A percentile compares a stretch with the other conserved stretches of the same genome.
Evolutionary conservation across 352 stramenopile genomes (phyloP).

Genomic region (Pythium myriotylum): DNA sequence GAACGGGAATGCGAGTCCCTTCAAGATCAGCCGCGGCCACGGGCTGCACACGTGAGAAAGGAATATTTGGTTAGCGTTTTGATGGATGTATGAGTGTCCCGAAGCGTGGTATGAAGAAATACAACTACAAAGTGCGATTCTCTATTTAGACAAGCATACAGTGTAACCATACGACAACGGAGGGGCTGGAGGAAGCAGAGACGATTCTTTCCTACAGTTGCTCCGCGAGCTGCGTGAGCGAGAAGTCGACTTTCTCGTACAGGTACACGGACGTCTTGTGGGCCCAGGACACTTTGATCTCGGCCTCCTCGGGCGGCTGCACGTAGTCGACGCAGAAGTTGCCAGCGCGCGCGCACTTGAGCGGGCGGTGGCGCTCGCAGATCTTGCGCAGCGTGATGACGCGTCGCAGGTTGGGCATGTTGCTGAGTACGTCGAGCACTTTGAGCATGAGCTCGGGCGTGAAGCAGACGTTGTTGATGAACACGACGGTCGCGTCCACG

Average conservation of each 20-base stretch:
- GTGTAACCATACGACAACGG: background rate
- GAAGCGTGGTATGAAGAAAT: background rate
- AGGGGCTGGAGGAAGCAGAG: background rate
- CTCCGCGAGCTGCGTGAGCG: slow-evolving; percentile 38
- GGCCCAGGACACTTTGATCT: slow-evolving; percentile 84
- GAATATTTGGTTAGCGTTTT: background rate
- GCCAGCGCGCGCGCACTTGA: slow-evolving; percentile 55
- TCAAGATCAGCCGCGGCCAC: slow-evolving; percentile 47
- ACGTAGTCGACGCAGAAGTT: slow-evolving; percentile 74
- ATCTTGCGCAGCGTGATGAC: slow-evolving; percentile 81
- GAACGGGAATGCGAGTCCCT: slow-evolving; percentile 34
- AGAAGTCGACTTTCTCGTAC: slow-evolving; percentile 65
- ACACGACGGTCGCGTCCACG: slow-evolving; percentile 79
- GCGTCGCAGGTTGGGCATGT: slow-evolving; percentile 61
- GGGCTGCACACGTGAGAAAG: slow-evolving; percentile 1
- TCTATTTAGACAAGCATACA: slow-evolving; percentile 14
- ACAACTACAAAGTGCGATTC: background rate
- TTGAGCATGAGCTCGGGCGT: slow-evolving; percentile 75
- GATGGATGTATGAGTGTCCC: background rate
- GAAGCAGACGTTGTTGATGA: slow-evolving; percentile 90
- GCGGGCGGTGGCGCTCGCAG: slow-evolving; percentile 70
- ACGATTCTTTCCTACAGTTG: slow-evolving; percentile 27
- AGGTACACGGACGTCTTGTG: slow-evolving; percentile 75
- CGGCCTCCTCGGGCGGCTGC: slow-evolving; percentile 60
- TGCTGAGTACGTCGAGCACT: slow-evolving; percentile 61